Evolutionary conservation across 768 basidiomycete species (phyloP), one percentile per base, ranked within the genome.

Genomic region (Boletus coccyginus): DNA sequence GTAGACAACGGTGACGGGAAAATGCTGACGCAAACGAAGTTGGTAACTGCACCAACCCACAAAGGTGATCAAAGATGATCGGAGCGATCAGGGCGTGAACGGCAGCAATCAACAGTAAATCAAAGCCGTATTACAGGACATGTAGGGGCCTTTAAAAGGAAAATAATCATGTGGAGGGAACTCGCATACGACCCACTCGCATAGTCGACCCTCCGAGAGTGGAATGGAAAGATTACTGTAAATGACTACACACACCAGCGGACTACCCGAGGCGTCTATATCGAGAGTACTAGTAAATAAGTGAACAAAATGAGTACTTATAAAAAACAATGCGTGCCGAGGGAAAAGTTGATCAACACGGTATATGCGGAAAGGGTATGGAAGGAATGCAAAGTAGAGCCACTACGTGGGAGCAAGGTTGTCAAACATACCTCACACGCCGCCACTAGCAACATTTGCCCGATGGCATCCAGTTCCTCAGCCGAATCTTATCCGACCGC

Each of bases 391-490:
- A 61, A 50, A 48, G 44, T 8, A 51, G 40, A 50, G 38, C 51
- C n/a, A 59, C 38, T 57, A 53, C 55, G 58, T 55, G 29, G 33
- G 29, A 55, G 27, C 27, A 40, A 32, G 13, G 31, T 39, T 40
- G 46, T 50, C 50, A 40, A 57, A 63, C 59, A 49, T 57, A 71
- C 64, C 62, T 60, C 53, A 46, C 39, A 44, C 29, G 27, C 31
- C 33, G 38, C 50, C 36, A 56, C 74, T 78, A 89, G 71, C 90
- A 91, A 70, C 90, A 92, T 67, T 78, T 83, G 49, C 53, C 86
- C 77, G 46, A 53, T 43, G 88, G 85, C 50, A 88, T 65, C 84
- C 85, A 86, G 53, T 75, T 77, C 66, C 80, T 82, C 58, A 83
- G 70, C 70, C 78, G 84, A 47, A 89, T 70, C 67, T 78, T 87